phyloP scores from a whole-genome alignment of 2,329 filamentous ascomycete genomes.

The Fusarium sp. region DNA sequence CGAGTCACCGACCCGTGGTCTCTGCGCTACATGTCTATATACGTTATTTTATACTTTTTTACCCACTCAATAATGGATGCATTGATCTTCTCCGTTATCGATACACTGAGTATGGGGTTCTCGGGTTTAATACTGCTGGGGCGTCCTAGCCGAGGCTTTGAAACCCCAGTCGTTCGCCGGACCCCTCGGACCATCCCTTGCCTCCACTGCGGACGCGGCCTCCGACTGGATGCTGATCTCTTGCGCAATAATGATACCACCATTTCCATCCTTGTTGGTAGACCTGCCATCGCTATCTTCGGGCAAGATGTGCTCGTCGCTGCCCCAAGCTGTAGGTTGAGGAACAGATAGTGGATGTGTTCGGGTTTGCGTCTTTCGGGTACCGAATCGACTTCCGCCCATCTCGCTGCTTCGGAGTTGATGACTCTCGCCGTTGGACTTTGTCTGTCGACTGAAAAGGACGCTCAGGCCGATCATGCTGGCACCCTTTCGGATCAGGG shows the following conservation, averaged over 20 bases:
- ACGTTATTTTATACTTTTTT: neutral
- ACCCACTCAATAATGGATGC: neutral
- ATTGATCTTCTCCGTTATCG: neutral
- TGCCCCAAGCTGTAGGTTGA: conserved; percentile 34
- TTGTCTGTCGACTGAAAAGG: conserved; percentile 28
- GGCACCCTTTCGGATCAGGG: conserved; percentile 34
- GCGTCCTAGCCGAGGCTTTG: conserved; percentile 15
- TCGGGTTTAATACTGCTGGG: neutral
- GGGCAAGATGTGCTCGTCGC: conserved; percentile 38
- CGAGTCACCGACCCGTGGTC: neutral
- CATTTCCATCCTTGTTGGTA: conserved; percentile 2
- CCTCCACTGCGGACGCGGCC: neutral
- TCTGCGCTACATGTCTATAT: neutral
- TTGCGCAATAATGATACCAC: conserved; percentile 34
- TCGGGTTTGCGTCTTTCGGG: conserved; percentile 3
- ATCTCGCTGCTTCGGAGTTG: conserved; percentile 33
- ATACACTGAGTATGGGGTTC: neutral
- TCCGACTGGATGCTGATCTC: conserved; percentile 37
- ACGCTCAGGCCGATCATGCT: conserved; percentile 37
- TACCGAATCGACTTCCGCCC: conserved; percentile 28
- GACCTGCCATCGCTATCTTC: conserved; percentile 10
- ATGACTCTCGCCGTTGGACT: conserved; percentile 34
- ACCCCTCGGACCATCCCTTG: neutral
- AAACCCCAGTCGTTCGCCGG: conserved; percentile 34
- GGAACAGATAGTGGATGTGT: conserved; percentile 26